Evolutionary conservation across 148 eudicot species (phyloP).

Genomic region (Silene latifolia): DNA sequence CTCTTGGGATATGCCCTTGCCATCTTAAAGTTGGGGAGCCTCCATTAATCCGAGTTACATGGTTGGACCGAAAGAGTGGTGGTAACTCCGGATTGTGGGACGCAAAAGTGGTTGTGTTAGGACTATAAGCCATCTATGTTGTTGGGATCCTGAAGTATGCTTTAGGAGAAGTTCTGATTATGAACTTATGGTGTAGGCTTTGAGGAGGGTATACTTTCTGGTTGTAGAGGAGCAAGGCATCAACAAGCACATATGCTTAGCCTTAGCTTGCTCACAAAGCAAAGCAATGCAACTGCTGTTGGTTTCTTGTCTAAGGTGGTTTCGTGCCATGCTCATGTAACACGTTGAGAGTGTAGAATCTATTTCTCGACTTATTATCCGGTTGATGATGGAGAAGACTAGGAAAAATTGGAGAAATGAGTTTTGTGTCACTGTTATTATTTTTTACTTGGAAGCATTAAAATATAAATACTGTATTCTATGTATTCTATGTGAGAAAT

Average conservation of each 20-base stretch:
- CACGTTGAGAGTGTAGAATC: too few species aligned
- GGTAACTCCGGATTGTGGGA: slow-evolving; percentile 5
- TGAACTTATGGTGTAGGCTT: background rate
- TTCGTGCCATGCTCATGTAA: background rate
- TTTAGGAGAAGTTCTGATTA: background rate
- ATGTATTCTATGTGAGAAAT: too few species aligned
- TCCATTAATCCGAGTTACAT: background rate
- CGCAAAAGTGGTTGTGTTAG: background rate
- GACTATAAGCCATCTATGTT: slow-evolving; percentile 6
- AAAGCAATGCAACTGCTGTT: slow-evolving; percentile 24
- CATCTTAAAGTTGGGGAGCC: background rate
- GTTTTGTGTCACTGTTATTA: too few species aligned
- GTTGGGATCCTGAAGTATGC: background rate
- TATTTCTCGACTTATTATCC: too few species aligned
- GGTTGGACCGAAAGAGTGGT: slow-evolving; percentile 2
- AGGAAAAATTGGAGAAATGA: too few species aligned
- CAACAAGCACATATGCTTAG: slow-evolving; percentile 10
- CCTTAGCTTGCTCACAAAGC: slow-evolving; percentile 23
- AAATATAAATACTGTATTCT: too few species aligned
- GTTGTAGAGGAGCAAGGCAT: slow-evolving; percentile 23
- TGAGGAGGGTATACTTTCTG: background rate
- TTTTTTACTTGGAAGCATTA: too few species aligned
- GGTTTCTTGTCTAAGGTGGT: slow-evolving; percentile 18
- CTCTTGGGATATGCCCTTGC: background rate
- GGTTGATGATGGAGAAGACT: too few species aligned